Conservation (phyloP, 371 early-diverging fungal genomes). For the Paraphysoderma sedebokerense region DNA sequence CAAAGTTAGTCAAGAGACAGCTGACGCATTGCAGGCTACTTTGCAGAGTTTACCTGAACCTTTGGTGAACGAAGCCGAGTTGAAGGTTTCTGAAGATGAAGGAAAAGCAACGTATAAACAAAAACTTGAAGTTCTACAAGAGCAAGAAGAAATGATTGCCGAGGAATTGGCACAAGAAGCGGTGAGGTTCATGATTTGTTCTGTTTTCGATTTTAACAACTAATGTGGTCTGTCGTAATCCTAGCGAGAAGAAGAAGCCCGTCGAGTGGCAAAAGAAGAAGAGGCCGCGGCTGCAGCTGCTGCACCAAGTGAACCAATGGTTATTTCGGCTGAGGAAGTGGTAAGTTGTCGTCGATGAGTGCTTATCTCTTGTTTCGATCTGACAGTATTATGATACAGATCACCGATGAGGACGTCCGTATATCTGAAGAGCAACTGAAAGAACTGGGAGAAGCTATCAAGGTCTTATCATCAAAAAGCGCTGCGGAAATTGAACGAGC, state of each 20-base stretch:
- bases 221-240: slow-evolving; percentile 2
- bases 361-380: no score
- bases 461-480: slow-evolving; percentile 38
- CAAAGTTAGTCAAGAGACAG: slow-evolving; percentile 16
- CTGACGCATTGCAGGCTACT: slow-evolving; percentile 84
- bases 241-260: slow-evolving; percentile 3
- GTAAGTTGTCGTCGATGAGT: no score
- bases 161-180: slow-evolving; percentile 49
- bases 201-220: not conserved
- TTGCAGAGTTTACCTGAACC: slow-evolving; percentile 80
- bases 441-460: slow-evolving; percentile 40
- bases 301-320: not conserved
- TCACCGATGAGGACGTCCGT: slow-evolving; percentile 16
- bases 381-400: no score
- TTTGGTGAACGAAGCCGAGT: slow-evolving; percentile 70
- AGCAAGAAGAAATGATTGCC: slow-evolving; percentile 88
- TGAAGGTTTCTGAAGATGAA: slow-evolving; percentile 68
- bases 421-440: slow-evolving; percentile 41
- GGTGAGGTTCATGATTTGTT: slow-evolving; percentile 3
- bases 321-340: not conserved
- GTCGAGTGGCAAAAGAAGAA: slow-evolving; percentile 7
- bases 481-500: slow-evolving; percentile 45
- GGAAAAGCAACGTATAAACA: slow-evolving; percentile 84
- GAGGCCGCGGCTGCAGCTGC: slow-evolving; percentile 6
- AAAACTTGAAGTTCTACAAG: slow-evolving; percentile 77